Percentiles rank a stretch among this genome's conserved stretches.
Conservation (phyloP, 2,329 filamentous ascomycete species). For the Sclerotinia nivalis region DNA sequence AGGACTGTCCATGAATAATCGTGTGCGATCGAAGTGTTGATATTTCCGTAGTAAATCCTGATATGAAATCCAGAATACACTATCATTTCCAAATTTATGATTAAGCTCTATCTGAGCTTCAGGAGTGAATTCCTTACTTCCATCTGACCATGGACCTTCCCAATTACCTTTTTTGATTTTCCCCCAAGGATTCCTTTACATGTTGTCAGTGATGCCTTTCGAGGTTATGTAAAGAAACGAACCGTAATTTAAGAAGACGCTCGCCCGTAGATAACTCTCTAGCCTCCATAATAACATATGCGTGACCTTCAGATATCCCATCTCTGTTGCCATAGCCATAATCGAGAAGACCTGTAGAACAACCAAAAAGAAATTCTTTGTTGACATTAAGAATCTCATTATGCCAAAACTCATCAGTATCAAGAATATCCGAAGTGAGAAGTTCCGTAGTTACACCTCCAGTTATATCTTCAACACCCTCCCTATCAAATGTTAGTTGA, state of each 20-base stretch:
- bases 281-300: constrained; percentile 62
- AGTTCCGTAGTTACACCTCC: constrained; percentile 71
- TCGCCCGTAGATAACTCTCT: constrained; percentile 53
- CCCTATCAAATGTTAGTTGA: constrained; percentile 37
- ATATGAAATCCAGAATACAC: constrained; percentile 65
- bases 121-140: constrained; percentile 61
- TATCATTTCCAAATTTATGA: constrained; percentile 62
- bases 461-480: constrained; percentile 59
- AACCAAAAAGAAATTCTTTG: constrained; percentile 76
- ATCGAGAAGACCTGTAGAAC: constrained; percentile 63
- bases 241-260: constrained; percentile 57
- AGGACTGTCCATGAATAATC: constrained; percentile 56
- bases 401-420: constrained; percentile 80
- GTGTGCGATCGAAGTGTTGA: constrained; percentile 60
- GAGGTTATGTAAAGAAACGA: constrained; percentile 13
- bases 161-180: constrained; percentile 58
- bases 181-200: constrained; percentile 56
- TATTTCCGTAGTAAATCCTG: constrained; percentile 64
- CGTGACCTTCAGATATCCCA: constrained; percentile 59
- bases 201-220: neutral
- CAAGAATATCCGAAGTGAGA: constrained; percentile 70
- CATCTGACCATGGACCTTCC: constrained; percentile 60
- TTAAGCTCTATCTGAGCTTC: constrained; percentile 58
- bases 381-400: constrained; percentile 81
- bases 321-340: constrained; percentile 61